These are phyloP conservation scores for Fusarium domesticum DNA, from an alignment of 2,329 filamentous ascomycete species.

Conservation along the genomic window DNA sequence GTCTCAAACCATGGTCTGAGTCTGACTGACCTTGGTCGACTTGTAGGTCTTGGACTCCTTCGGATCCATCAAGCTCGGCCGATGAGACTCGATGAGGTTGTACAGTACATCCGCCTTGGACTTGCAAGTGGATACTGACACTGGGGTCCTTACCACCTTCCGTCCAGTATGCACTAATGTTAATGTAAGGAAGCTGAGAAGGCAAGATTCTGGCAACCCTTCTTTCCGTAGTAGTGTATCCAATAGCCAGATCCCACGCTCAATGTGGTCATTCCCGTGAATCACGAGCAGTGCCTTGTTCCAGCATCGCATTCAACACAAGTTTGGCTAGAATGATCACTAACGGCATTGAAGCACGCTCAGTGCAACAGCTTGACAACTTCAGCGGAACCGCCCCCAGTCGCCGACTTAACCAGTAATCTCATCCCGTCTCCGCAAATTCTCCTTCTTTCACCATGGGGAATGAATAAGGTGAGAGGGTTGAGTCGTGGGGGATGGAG, in stretches of 20 bases:
- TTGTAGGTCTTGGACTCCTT: not conserved
- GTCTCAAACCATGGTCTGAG: constrained; percentile 7
- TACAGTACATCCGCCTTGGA: not conserved
- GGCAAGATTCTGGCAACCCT: not conserved
- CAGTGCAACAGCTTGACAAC: too few relatives aligned
- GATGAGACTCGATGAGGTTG: not conserved
- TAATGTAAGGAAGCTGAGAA: not conserved
- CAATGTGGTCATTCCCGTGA: too few relatives aligned
- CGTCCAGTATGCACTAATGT: too few relatives aligned
- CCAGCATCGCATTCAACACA: too few relatives aligned
- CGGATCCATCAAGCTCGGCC: not conserved
- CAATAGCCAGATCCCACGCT: too few relatives aligned
- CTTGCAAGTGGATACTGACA: not conserved
- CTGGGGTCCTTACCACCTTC: too few relatives aligned
- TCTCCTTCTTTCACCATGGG: not conserved
- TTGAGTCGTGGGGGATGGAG: not conserved
- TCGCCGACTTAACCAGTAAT: not conserved
- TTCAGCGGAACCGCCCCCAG: not conserved
- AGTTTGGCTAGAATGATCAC: too few relatives aligned
- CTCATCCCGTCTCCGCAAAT: not conserved
- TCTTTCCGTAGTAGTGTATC: too few relatives aligned
- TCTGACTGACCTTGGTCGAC: not conserved
- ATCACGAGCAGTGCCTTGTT: too few relatives aligned
- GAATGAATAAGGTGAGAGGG: not conserved
- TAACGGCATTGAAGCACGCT: too few relatives aligned